Percentiles rank a stretch among this genome's conserved stretches.
phyloP scores from a whole-genome alignment of 495 filamentous ascomycete species.

The Penicillium herquei region DNA sequence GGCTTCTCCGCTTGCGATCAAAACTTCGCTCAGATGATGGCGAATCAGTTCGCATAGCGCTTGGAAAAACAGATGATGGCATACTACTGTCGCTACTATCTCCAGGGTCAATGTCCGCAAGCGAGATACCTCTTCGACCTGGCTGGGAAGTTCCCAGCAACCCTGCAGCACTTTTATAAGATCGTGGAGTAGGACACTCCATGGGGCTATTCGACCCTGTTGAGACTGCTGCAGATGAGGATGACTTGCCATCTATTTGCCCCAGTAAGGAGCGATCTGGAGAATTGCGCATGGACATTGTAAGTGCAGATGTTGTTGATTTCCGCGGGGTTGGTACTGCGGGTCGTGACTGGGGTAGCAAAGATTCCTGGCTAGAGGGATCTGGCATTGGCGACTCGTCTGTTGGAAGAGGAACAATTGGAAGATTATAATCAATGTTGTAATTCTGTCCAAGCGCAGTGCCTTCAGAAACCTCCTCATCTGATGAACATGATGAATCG shows the following conservation, averaged over 20 bases:
- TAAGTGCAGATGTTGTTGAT: conserved; percentile 35
- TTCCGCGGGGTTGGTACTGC: conserved; percentile 23
- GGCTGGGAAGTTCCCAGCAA: conserved; percentile 60
- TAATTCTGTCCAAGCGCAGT: background rate
- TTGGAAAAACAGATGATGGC: conserved; percentile 74
- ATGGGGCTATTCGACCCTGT: conserved; percentile 84
- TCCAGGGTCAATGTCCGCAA: conserved; percentile 73
- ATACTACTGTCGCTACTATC: conserved; percentile 85
- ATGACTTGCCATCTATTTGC: conserved; percentile 40
- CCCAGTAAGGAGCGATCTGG: conserved; percentile 30
- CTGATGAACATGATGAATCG: conserved; percentile 64
- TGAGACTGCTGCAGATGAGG: conserved; percentile 64
- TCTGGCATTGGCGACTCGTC: conserved; percentile 1
- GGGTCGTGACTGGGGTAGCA: conserved; percentile 15
- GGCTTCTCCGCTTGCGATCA: conserved; percentile 78
- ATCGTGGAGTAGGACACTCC: conserved; percentile 88
- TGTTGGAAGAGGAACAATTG: background rate
- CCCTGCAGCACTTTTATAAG: conserved; percentile 67
- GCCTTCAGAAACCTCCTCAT: conserved; percentile 44
- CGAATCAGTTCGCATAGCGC: conserved; percentile 75
- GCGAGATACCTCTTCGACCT: conserved; percentile 67
- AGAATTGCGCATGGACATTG: conserved; percentile 44
- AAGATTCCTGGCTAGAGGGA: conserved; percentile 6
- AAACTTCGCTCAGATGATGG: conserved; percentile 83
- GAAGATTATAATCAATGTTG: background rate